Evolutionary conservation across 2,329 filamentous ascomycete species (phyloP).

Genomic region (Verticillium zaregamsianum): DNA sequence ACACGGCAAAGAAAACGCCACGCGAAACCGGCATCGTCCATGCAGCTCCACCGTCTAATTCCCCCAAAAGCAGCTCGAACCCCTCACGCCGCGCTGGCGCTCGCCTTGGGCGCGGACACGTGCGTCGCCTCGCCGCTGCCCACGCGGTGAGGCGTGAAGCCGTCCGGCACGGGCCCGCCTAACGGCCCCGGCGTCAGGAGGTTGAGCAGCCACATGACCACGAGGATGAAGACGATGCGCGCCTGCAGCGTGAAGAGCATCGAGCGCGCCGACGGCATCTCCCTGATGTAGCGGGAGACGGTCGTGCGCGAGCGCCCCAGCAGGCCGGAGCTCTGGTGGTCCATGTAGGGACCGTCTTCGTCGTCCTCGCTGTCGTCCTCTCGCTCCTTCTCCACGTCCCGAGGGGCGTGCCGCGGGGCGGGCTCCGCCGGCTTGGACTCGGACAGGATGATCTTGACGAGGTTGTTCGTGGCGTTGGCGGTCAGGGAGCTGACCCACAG

Average conservation of each 20-base stretch:
- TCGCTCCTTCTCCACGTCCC: not conserved
- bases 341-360: not conserved
- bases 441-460: constrained; percentile 19
- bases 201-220: constrained; percentile 1
- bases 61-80: not conserved
- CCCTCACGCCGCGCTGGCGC: not conserved
- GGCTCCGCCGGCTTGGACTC: not conserved
- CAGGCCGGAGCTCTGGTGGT: not conserved
- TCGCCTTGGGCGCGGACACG: not conserved
- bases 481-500: constrained; percentile 22
- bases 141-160: constrained; percentile 1
- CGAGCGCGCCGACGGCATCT: not conserved
- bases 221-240: not conserved
- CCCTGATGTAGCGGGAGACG: not conserved
- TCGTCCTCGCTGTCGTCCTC: not conserved
- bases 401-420: not conserved
- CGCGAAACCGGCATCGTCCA: too few relatives aligned
- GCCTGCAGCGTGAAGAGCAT: not conserved
- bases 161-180: not conserved
- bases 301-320: not conserved
- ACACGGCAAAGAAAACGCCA: too few relatives aligned
- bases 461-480: constrained; percentile 17
- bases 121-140: not conserved
- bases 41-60: too few relatives aligned
- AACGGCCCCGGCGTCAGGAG: not conserved